Conservation (phyloP, 371 early-diverging fungal genomes). For the Zychaea mexicana region DNA sequence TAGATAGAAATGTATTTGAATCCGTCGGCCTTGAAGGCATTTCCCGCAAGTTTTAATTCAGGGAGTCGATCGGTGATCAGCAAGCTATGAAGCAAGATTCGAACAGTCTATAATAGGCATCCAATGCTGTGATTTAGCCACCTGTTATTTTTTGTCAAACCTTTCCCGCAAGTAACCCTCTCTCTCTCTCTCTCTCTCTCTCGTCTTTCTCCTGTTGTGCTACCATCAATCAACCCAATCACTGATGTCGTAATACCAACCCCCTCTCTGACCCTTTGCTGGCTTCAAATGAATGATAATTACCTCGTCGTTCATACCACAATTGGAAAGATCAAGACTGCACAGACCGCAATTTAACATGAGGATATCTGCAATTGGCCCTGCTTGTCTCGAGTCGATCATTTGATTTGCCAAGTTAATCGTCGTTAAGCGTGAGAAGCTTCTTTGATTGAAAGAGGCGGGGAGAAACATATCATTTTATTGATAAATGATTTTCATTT, state of each 20-base stretch:
- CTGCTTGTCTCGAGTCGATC: slow-evolving; percentile 39
- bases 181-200: not conserved
- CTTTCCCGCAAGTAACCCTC: not conserved
- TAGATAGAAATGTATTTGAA: slow-evolving; percentile 48
- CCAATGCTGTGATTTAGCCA: not conserved
- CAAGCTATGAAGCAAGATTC: slow-evolving; percentile 40
- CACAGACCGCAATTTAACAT: slow-evolving; percentile 31
- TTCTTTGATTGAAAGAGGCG: slow-evolving; percentile 11
- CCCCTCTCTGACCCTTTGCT: too few species aligned
- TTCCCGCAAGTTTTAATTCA: slow-evolving; percentile 31
- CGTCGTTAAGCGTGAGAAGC: slow-evolving; percentile 27
- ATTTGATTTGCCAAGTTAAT: slow-evolving; percentile 53
- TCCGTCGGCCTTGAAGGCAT: slow-evolving; percentile 42
- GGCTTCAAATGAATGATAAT: slow-evolving; percentile 5
- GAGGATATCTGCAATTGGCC: slow-evolving; percentile 60
- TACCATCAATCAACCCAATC: too few species aligned
- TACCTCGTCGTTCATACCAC: slow-evolving; percentile 42
- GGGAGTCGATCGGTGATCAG: slow-evolving; percentile 34
- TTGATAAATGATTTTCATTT: not conserved
- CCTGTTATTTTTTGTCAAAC: not conserved
- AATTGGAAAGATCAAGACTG: slow-evolving; percentile 31
- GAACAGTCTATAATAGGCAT: slow-evolving; percentile 30
- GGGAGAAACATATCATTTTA: not conserved
- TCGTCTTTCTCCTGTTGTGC: not conserved
- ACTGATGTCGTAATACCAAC: too few species aligned